Evolutionary conservation across 106 monocot genomes (phyloP), one percentile per base, ranked within the genome.

Genomic region (Dendrobium chrysotoxum): DNA sequence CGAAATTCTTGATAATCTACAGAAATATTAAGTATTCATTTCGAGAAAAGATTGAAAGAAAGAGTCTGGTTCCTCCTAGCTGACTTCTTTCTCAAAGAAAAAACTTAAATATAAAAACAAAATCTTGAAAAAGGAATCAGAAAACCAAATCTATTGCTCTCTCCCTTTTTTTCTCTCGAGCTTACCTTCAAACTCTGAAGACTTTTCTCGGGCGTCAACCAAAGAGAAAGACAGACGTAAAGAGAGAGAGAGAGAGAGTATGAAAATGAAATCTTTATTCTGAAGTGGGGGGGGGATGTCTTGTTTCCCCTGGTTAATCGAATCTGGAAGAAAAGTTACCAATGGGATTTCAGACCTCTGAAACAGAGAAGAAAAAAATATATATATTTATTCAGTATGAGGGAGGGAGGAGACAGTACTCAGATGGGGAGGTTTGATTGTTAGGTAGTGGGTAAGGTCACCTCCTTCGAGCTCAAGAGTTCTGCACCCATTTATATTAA

Each of bases 371-470:
- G 38, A 38, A 71, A 71, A 71, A 71, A 35, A 70, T 35, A 25
- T 11, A 70, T 35, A 25, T n/a, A 8, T 31, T 71, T 31, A 38
- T 28, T 38, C 71, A 11, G 16, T 15, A 17, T 65, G 53, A 54
- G 53, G 25, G 26, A 71, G 35, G 38, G 16, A 71, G 35, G 11
- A 71, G 38, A 28, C 71, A 35, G 35, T 31, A 18, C 16, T 70
- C 38, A 71, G 71, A 11, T 1, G 25, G 7, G 64, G 58, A 25
- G 64, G 23, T 65, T 65, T 71, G 9, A 71, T 71, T n/a, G 71
- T 71, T 71, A 28, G 31, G 68, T 11, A 70, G 68, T 70, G 68
- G 28, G 68, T 70, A 9, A 12, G 68, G 28, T 70, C 71, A 71
- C 71, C 71, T 38, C 31, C 71, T 4, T 31, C 15, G 71, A 38